Conservation (phyloP, 2,329 filamentous ascomycete genomes). For the Alternaria ethzedia region DNA sequence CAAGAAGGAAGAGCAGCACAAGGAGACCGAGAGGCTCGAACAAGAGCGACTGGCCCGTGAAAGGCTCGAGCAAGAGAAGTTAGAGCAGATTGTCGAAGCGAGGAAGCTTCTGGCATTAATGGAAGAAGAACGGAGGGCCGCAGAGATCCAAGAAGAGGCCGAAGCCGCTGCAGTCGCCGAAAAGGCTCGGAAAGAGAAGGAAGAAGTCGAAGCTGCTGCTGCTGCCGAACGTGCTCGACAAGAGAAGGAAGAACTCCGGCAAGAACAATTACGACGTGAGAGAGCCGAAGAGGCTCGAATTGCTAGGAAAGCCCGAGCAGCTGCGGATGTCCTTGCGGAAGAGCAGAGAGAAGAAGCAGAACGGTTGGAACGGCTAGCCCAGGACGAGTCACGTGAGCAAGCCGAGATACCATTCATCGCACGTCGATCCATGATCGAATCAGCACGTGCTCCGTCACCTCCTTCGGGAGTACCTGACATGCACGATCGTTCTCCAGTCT, state of each 20-base stretch:
- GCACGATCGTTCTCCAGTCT: slow-evolving; percentile 22
- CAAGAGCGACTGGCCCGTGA: slow-evolving; percentile 5
- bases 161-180: slow-evolving; percentile 8
- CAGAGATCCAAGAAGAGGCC: slow-evolving; percentile 6
- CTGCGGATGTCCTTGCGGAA: not conserved
- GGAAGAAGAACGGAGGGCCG: slow-evolving; percentile 9
- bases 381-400: slow-evolving; percentile 14
- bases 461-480: slow-evolving; percentile 7
- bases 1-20: not conserved
- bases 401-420: slow-evolving; percentile 2
- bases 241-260: not conserved
- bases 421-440: slow-evolving; percentile 9
- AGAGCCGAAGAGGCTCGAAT: slow-evolving; percentile 6
- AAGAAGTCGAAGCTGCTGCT: slow-evolving; percentile 4
- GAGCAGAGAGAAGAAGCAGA: slow-evolving; percentile 10
- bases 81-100: slow-evolving; percentile 12
- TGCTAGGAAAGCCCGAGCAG: slow-evolving; percentile 9
- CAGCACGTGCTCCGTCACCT: slow-evolving; percentile 21
- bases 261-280: slow-evolving; percentile 11
- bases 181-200: slow-evolving; percentile 6
- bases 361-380: not conserved
- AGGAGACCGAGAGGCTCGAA: slow-evolving; percentile 5
- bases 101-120: slow-evolving; percentile 10
- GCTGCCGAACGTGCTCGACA: slow-evolving; percentile 1
- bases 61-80: slow-evolving; percentile 9